phyloP scores from a whole-genome alignment of 768 basidiomycete genomes.

The Hericium rajendrae region DNA sequence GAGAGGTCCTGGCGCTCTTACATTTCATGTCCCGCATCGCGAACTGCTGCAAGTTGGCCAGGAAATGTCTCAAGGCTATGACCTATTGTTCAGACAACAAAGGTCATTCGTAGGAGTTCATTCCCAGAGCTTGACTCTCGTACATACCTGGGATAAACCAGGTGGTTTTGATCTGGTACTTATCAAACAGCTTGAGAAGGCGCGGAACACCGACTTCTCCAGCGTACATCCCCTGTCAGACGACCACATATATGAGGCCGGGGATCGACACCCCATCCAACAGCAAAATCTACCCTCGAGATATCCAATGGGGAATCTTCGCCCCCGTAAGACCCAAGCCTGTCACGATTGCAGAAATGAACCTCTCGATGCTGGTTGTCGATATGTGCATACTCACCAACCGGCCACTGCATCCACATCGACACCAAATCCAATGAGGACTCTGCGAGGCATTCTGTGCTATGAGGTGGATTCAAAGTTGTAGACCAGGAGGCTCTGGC shows the following conservation, averaged over 20 bases:
- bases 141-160: constrained; percentile 65
- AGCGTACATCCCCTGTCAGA: constrained; percentile 51
- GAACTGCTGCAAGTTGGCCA: constrained; percentile 54
- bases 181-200: constrained; percentile 60
- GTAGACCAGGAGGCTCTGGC: no score
- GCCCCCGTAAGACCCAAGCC: constrained; percentile 70
- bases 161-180: constrained; percentile 57
- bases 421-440: constrained; percentile 54
- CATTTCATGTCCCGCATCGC: constrained; percentile 71
- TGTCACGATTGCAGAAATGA: constrained; percentile 13
- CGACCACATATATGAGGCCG: not conserved
- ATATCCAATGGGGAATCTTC: constrained; percentile 64
- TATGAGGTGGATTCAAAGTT: no score
- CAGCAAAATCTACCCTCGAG: constrained; percentile 34
- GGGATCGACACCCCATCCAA: not conserved
- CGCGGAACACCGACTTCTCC: constrained; percentile 67
- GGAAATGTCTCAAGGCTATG: constrained; percentile 73
- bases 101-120: not conserved
- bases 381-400: constrained; percentile 34
- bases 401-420: constrained; percentile 75
- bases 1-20: constrained; percentile 16
- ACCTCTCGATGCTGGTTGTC: no score
- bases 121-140: not conserved
- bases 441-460: constrained; percentile 39
- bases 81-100: constrained; percentile 23